Evolutionary conservation across 306 rosid genomes (phyloP), one percentile per base, ranked within the genome.

Genomic region (Glycine soja): DNA sequence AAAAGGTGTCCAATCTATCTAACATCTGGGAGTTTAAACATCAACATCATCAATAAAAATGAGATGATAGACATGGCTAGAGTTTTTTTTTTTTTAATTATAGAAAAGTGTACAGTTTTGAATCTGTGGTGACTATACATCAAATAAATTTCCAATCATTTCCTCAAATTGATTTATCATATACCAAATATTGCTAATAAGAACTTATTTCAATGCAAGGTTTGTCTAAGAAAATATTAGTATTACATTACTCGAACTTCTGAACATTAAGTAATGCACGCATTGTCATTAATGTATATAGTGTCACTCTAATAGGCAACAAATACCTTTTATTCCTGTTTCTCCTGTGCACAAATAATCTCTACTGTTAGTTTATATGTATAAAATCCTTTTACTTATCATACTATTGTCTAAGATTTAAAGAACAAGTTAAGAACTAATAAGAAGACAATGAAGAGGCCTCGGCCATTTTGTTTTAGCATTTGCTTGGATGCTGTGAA

Each of bases 91-190:
- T 24, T 51, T 72, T 52, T 4, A 13, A 38, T 3, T 48, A 48
- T 2, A 58, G 64, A 62, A 15, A 72, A 62, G 57, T 30, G 10
- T 40, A 10, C 3, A 56, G 30, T 58, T 78, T 65, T 24, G 12
- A 72, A 56, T 52, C 74, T 53, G 14, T 16, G 50, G 53, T 6
- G 43, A 67, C 64, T 10, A 53, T n/a, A 72, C 30, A 74, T 65
- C 81, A 58, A 57, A 74, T 30, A 79, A 50, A 66, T 56, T 79
- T 74, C 43, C 43, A 38, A 38, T 4, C 43, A 38, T 38, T 38
- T 38, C 43, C 6, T 38, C 43, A 38, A 38, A 58, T 24, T 59
- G 71, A 62, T 50, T 50, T n/a, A 70, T 19, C 30, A 5, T 50
- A 32, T 32, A 16, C 54, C 16, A 70, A 48, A 15, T 42, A 45